Base-by-base conservation (phyloP, 2,329 filamentous ascomycete genomes). In the Fusarium penzigii region DNA sequence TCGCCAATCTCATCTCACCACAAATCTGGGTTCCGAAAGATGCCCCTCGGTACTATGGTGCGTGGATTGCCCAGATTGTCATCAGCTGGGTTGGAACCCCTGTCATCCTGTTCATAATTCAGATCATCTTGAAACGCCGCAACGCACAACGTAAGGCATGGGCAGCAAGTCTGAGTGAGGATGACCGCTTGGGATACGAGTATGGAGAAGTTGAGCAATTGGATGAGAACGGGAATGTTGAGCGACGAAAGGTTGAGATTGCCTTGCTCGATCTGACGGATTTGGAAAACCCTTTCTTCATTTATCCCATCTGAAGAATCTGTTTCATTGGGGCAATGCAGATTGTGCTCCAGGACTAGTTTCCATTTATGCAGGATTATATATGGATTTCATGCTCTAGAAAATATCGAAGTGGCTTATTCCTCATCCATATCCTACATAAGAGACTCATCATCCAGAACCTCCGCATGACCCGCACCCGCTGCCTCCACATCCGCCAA, bases 231-330 rank as follows among this genome's bases (percentile, higher is more conserved):
- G 71, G 72, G 0, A 43, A 59, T 17, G 25, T 65, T 6, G 59
- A 70, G 11, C 56, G 61, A 32, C 59, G 56, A 10, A 66, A 70
- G 52, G 72, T 71, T 6, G 68, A 72, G 20, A 55, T 74, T 34
- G 64, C 72, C 0, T 48, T 73, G 32, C n/a, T 72, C 51, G 68
- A 74, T 41, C 49, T 74, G 42, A 75, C 71, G 2, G 73, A 75
- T 46, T 25, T 73, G 43, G 68, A 75, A 49, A 75, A 74, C 44
- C 68, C 64, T 25, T 68, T 65, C 48, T 75, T 74, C 20, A 66
- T 74, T 6, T 74, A 75, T 46, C 59, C 56, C 7, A 50, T 62
- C 3, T 62, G 56, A 20, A 10, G 7, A 14, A 9, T 5, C 20
- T 25, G 20, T 7, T 25, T 5, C 20, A 5, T 25, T 25, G 20